These are phyloP conservation scores for Exophiala xenobiotica DNA, from an alignment of 2,329 filamentous ascomycete species.

Conservation along the genomic window DNA sequence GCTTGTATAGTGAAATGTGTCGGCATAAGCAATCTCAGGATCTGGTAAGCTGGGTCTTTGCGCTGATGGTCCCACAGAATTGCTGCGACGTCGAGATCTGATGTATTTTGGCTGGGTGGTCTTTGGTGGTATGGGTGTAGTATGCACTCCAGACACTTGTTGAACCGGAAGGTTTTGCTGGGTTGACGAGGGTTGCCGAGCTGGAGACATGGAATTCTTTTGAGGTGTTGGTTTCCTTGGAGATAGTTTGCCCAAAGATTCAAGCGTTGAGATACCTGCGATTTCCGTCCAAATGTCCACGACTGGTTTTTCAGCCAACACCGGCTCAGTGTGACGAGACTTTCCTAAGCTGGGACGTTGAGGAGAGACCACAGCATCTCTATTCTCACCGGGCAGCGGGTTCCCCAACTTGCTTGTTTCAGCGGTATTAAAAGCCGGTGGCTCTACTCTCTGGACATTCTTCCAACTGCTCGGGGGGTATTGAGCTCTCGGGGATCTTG, in stretches of 20 bases:
- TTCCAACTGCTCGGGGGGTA: conserved; percentile 24
- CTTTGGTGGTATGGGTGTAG: background rate
- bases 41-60: conserved; percentile 10
- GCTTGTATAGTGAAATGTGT: conserved; percentile 24
- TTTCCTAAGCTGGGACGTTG: background rate
- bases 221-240: background rate
- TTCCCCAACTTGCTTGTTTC: background rate
- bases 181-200: background rate
- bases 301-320: background rate
- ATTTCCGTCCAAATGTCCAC: background rate
- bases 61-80: background rate
- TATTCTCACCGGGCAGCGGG: background rate
- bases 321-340: background rate
- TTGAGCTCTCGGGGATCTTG: conserved; percentile 1
- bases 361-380: background rate
- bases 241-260: background rate
- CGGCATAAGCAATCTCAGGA: conserved; percentile 19
- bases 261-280: background rate
- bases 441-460: background rate
- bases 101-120: background rate
- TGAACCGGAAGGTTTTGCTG: no score
- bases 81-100: background rate
- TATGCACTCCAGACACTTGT: background rate
- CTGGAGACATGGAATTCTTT: background rate
- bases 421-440: background rate